Evolutionary conservation across 169 alveolate genomes (phyloP), one percentile per base, ranked within the genome.

Genomic region (Theileria annulata): DNA sequence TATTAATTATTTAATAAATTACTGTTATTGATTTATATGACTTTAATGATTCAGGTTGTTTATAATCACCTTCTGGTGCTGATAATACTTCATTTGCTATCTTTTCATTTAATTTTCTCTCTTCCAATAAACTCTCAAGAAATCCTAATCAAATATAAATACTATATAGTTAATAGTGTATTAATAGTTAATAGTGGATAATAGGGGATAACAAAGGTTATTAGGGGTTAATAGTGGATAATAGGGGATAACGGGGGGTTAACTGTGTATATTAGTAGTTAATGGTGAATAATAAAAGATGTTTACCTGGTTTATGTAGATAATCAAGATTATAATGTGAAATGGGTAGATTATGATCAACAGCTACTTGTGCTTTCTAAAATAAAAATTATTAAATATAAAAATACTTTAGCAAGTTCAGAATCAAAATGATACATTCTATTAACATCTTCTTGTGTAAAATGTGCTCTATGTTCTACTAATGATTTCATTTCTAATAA

Each of bases 401-500:
- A n/a, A 21, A 60, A 85, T 30, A 62, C 71, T 81, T 91, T 88
- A 0, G 95, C 95, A 12, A 87, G 75, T 19, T 85, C 90, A n/a
- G 90, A 60, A 78, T 91, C 95, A 67, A 73, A 86, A 67, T 87
- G 93, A 28, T 85, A 88, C 92, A 91, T 91, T 19, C 92, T 86
- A 75, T 91, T 91, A 47, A 91, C 93, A 68, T 87, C 90, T 27
- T 91, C 95, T 75, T 91, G 95, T 28, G 95, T 91, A 48, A 91
- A 82, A 63, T 75, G 89, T 31, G 95, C 95, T 31, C 95, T 79
- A 47, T 90, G 95, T 68, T 91, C 91, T 42, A 91, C 92, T 54
- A 91, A 80, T 15, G 90, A 78, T 68, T 87, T 91, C 95, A 91
- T 91, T 68, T 91, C 95, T 33, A 91, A 78, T 33, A 91, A 67